phyloP scores from a whole-genome alignment of 2,329 filamentous ascomycete genomes.

The Ophiobolus disseminans region DNA sequence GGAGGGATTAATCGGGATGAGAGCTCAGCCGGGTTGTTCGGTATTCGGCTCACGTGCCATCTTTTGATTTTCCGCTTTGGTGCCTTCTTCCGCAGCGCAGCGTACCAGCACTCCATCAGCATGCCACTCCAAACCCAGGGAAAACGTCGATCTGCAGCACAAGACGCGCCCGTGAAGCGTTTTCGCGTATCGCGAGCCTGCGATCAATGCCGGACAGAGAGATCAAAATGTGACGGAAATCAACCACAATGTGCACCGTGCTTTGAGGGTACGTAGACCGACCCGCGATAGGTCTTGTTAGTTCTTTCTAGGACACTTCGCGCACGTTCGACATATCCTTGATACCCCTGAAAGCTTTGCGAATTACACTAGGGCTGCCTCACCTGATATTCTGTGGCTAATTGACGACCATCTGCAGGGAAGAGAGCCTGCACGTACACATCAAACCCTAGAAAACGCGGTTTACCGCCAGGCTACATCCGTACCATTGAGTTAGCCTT shows the following conservation, averaged over 20 bases:
- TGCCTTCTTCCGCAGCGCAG: no score
- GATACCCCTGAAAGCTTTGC: no score
- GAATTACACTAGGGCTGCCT: no score
- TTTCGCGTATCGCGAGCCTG: constrained; percentile 72
- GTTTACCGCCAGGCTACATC: constrained; percentile 67
- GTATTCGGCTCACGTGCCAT: no score
- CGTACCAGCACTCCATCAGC: neutral
- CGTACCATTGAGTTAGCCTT: constrained; percentile 68
- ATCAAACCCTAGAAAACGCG: constrained; percentile 75
- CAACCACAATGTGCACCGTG: constrained; percentile 72
- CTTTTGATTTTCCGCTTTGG: no score
- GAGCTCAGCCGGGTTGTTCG: neutral
- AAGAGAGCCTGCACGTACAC: constrained; percentile 73
- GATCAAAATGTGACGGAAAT: constrained; percentile 75
- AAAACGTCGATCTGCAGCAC: constrained; percentile 25
- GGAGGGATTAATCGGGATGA: constrained; percentile 3
- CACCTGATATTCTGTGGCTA: no score
- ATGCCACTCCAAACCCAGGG: constrained; percentile 14
- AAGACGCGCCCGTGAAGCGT: constrained; percentile 51
- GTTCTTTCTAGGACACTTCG: no score
- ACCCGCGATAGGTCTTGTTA: no score
- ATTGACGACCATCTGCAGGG: no score
- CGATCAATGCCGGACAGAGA: constrained; percentile 69
- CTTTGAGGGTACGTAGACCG: constrained; percentile 63
- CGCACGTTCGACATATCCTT: no score